Evolutionary conservation across 164 flowering plant genomes (phyloP).

Genomic region (Malania oleifera): DNA sequence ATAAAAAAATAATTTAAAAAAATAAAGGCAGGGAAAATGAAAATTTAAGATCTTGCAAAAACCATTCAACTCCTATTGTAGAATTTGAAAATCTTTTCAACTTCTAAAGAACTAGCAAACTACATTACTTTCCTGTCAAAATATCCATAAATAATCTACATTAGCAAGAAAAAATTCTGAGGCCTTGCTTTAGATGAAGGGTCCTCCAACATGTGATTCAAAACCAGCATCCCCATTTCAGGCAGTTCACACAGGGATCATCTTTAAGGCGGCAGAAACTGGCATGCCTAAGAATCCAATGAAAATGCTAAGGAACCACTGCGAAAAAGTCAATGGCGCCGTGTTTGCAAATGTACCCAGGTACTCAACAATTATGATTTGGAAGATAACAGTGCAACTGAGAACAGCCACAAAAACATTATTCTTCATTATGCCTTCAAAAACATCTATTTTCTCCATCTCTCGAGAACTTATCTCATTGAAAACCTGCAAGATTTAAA

Average conservation of each 20-base stretch:
- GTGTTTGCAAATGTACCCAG: constrained; percentile 5
- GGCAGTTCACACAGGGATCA: not conserved
- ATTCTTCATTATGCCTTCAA: constrained; percentile 7
- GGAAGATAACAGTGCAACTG: not conserved
- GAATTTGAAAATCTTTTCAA: too few relatives aligned
- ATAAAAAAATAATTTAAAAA: too few relatives aligned
- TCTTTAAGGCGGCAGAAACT: constrained; percentile 5
- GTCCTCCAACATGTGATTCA: not conserved
- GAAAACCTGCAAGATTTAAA: constrained; percentile 4
- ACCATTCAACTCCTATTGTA: too few relatives aligned
- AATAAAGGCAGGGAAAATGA: too few relatives aligned
- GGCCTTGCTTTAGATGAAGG: not conserved
- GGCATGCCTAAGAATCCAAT: constrained; percentile 7
- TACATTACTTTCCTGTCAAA: too few relatives aligned
- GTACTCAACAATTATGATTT: not conserved
- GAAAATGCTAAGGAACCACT: not conserved
- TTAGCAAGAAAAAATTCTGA: not conserved
- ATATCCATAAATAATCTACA: not conserved
- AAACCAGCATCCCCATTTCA: not conserved
- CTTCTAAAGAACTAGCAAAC: too few relatives aligned
- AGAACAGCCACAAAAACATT: constrained; percentile 6
- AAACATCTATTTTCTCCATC: constrained; percentile 7
- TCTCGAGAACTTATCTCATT: constrained; percentile 6
- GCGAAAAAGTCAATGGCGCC: not conserved
- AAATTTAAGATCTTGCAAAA: too few relatives aligned